phyloP scores from a whole-genome alignment of 345 rosid species.

The Eucalyptus shirleyi region DNA sequence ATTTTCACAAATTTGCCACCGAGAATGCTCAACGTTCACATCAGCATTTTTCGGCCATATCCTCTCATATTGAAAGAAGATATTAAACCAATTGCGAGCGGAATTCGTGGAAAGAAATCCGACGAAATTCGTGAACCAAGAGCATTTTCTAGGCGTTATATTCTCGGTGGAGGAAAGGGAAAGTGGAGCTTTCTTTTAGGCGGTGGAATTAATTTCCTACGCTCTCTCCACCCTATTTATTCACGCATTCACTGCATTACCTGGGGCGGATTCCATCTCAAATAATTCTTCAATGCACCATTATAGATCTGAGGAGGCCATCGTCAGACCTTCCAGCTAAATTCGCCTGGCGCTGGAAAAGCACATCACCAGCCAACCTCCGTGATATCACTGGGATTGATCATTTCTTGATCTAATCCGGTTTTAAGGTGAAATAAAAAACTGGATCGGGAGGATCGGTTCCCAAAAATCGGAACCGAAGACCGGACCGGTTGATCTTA shows the following conservation, averaged over 20 bases:
- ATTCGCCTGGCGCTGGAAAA: neutral
- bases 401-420: no score
- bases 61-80: neutral
- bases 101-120: neutral
- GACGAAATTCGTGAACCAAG: neutral
- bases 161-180: neutral
- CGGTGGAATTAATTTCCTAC: neutral
- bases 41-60: neutral
- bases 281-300: neutral
- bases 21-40: neutral
- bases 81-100: neutral
- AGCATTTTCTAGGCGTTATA: neutral
- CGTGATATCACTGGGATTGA: neutral
- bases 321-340: neutral
- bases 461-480: no score
- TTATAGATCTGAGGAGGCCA: neutral
- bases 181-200: neutral
- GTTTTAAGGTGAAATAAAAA: no score
- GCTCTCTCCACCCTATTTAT: neutral
- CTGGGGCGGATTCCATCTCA: neutral
- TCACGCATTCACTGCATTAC: neutral
- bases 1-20: neutral
- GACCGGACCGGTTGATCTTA: no score
- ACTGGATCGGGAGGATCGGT: no score
- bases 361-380: neutral